A percentile compares a stretch with the other conserved stretches of the same genome.
Conservation (phyloP, 352 stramenopile genomes). For the Saprolegnia parasitica region DNA sequence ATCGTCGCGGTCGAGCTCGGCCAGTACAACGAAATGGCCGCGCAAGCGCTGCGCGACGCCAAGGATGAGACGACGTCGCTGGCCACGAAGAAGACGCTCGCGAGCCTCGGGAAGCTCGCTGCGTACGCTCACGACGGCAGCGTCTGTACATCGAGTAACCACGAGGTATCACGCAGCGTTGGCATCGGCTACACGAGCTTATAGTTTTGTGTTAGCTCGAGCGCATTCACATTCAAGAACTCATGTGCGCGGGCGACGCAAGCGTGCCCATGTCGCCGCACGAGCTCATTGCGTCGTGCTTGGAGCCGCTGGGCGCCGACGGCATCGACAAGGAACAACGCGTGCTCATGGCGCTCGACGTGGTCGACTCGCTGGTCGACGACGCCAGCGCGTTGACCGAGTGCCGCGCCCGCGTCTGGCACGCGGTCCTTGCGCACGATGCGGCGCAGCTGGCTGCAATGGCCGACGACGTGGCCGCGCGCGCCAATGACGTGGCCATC, state of each 20-base stretch:
- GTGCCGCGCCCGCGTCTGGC: constrained; percentile 1
- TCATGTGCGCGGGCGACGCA: neutral
- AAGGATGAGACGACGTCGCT: constrained; percentile 48
- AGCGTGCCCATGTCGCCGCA: constrained; percentile 3
- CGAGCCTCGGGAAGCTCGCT: constrained; percentile 77
- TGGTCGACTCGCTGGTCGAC: neutral
- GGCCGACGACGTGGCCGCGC: neutral
- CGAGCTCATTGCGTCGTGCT: constrained; percentile 9
- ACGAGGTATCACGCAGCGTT: constrained; percentile 2
- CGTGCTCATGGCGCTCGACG: constrained; percentile 8
- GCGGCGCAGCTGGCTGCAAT: neutral
- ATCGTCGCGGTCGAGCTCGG: constrained; percentile 60
- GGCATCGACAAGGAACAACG: neutral
- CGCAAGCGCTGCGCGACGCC: constrained; percentile 52
- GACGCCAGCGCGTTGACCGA: neutral
- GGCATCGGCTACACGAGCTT: neutral
- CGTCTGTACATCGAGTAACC: constrained; percentile 22
- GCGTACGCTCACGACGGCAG: constrained; percentile 38
- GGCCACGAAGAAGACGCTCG: constrained; percentile 63
- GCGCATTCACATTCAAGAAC: constrained; percentile 10
- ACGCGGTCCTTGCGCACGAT: neutral
- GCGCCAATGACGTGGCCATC: neutral
- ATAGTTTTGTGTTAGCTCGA: neutral
- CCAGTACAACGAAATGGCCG: constrained; percentile 55
- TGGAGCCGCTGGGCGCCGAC: neutral